Base-by-base conservation (phyloP, 352 stramenopile species). In the Phytophthora ramorum region DNA sequence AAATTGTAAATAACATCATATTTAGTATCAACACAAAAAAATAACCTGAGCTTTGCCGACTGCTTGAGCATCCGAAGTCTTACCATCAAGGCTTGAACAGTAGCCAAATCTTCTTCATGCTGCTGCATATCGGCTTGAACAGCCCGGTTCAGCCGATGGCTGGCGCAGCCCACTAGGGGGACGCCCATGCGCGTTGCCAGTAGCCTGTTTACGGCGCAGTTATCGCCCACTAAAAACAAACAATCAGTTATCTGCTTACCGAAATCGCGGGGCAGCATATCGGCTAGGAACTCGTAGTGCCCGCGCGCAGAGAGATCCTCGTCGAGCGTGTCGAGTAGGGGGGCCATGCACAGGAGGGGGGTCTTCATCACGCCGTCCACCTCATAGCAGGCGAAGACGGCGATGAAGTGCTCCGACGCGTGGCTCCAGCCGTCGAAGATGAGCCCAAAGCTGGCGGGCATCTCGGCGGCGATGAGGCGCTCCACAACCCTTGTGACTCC, bases 1-100 rank as follows among this genome's bases (percentile, higher is more conserved):
- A 32, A 32, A 32, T 32, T 6, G 8, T 32, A 32, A 32, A 32
- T 32, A 9, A 32, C 28, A n/a, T n/a, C n/a, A n/a, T n/a, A n/a
- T n/a, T n/a, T n/a, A 9, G 28, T 9, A 32, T 8, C 8, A 32
- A 8, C 28, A 4, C 28, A 32, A 9, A 9, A 3, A 32, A 32
- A 6, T 13, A 35, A 35, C 28, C 7, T 58, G 19, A 58, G 41
- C 37, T 60, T 45, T n/a, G 16, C 51, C 28, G 50, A 47, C 22
- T 58, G 22, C 34, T 57, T 57, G 2, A 48, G 54, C 45, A 24
- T 38, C 2, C 45, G 24, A 1, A 52, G 45, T 12, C 35, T 52
- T 4, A 20, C 20, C 24, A 52, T 40, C 5, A 52, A 8, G 16
- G 22, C 24, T 13, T 52, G 45, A 7, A 52, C 22, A 5, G 13